These are phyloP conservation scores for Parastagonospora avenae DNA, from an alignment of 2,329 filamentous ascomycete genomes.

Conservation along the genomic window DNA sequence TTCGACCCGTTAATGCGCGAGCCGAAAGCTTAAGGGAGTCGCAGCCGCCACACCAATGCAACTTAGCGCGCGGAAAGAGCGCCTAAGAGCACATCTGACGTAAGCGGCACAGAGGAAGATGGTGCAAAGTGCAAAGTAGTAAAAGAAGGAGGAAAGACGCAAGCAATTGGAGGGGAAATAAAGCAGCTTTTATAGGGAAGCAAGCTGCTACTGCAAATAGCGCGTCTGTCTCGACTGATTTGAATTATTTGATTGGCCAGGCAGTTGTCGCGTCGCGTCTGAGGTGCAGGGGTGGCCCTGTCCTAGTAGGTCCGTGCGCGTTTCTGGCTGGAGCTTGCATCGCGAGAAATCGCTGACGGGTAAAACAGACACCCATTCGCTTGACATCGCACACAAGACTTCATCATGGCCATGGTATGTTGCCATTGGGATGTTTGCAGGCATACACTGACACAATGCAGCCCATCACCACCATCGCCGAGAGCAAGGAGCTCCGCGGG, in stretches of 20 bases:
- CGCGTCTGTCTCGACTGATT: background rate
- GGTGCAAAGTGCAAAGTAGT: too few relatives aligned
- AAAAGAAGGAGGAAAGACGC: too few relatives aligned
- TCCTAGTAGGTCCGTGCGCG: background rate
- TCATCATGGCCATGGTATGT: constrained; percentile 43
- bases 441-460: constrained; percentile 22
- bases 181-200: too few relatives aligned
- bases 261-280: background rate
- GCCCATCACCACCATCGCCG: constrained; percentile 80
- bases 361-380: constrained; percentile 4
- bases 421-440: too few relatives aligned
- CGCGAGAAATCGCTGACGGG: constrained; percentile 23
- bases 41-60: background rate
- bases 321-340: constrained; percentile 14
- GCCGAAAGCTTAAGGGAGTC: background rate
- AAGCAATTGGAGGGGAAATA: too few relatives aligned
- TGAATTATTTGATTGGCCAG: background rate
- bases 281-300: background rate
- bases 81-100: too few relatives aligned
- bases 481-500: constrained; percentile 93
- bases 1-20: background rate
- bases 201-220: too few relatives aligned
- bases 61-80: background rate
- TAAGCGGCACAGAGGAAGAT: too few relatives aligned
- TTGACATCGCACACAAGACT: constrained; percentile 1